A percentile compares a stretch with the other conserved stretches of the same genome.
These are phyloP conservation scores for Angomonas desouzai DNA, from an alignment of 208 protist species.

Conservation along the genomic window DNA sequence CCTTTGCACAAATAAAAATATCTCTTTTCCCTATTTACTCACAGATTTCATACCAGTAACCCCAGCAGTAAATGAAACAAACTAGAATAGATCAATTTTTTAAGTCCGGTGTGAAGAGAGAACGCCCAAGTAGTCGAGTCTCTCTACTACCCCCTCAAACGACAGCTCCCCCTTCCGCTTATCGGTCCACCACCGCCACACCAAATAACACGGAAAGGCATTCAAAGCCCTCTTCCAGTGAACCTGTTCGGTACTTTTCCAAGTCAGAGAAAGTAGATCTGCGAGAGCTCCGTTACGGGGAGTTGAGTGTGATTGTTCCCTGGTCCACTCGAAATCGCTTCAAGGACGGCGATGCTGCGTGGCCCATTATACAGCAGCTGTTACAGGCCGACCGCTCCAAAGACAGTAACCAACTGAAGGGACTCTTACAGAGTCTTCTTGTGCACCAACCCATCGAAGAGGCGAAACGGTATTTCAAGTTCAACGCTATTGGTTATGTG, in stretches of 20 bases:
- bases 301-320: slow-evolving; percentile 32
- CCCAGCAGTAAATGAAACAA: slow-evolving; percentile 3
- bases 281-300: slow-evolving; percentile 1
- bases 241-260: background rate
- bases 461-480: slow-evolving; percentile 12
- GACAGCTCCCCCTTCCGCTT: too few species aligned
- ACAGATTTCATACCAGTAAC: too few species aligned
- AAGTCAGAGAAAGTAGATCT: background rate
- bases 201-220: background rate
- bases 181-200: background rate
- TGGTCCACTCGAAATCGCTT: slow-evolving; percentile 21
- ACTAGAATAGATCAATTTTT: slow-evolving; percentile 4
- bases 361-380: slow-evolving; percentile 24
- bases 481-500: slow-evolving; percentile 20
- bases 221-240: background rate
- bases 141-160: background rate
- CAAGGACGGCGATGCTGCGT: slow-evolving; percentile 17
- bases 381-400: slow-evolving; percentile 15
- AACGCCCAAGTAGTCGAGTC: background rate
- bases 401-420: slow-evolving; percentile 17
- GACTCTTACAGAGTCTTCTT: slow-evolving; percentile 33
- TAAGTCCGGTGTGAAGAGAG: background rate
- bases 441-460: slow-evolving; percentile 12
- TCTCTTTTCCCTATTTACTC: too few species aligned
- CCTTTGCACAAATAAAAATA: background rate